Conservation (phyloP, 1,139 yeast species). For the Insectozyma bohioensis region DNA sequence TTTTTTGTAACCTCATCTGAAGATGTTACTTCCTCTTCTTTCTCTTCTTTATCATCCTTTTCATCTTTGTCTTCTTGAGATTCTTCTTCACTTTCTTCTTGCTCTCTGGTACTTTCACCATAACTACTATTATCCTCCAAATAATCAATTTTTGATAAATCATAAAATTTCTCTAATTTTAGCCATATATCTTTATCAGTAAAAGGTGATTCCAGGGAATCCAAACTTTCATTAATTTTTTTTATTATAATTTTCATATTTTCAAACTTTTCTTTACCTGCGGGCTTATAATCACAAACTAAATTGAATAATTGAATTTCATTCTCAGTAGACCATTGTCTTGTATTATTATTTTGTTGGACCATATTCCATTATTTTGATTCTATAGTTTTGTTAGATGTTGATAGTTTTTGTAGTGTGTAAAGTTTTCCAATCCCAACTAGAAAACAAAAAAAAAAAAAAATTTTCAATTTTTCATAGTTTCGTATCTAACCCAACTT, state of each 20-base stretch:
- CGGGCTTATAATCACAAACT: slow-evolving; percentile 68
- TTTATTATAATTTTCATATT: slow-evolving; percentile 57
- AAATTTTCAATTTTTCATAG: background rate
- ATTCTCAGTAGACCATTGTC: slow-evolving; percentile 58
- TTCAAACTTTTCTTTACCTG: slow-evolving; percentile 57
- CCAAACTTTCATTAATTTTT: slow-evolving; percentile 41
- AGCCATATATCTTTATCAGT: slow-evolving; percentile 55
- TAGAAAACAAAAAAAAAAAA: slow-evolving; percentile 3
- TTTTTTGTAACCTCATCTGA: background rate
- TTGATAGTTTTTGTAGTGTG: too few species aligned
- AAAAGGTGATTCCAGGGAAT: slow-evolving; percentile 24
- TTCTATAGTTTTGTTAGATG: too few species aligned
- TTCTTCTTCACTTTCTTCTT: slow-evolving; percentile 14
- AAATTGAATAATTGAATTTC: slow-evolving; percentile 67
- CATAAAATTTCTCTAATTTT: slow-evolving; percentile 53
- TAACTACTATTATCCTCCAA: slow-evolving; percentile 33
- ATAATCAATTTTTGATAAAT: slow-evolving; percentile 55
- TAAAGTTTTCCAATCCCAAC: too few species aligned
- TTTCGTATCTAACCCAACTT: background rate
- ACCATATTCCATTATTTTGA: too few species aligned
- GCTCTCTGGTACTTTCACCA: too few species aligned
- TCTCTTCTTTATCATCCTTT: slow-evolving; percentile 5
- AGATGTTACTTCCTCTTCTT: slow-evolving; percentile 4
- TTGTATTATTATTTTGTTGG: too few species aligned
- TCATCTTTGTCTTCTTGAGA: slow-evolving; percentile 12